These are phyloP conservation scores for Aureobasidium sp. DNA, from an alignment of 2,329 filamentous ascomycete species.

Conservation along the genomic window DNA sequence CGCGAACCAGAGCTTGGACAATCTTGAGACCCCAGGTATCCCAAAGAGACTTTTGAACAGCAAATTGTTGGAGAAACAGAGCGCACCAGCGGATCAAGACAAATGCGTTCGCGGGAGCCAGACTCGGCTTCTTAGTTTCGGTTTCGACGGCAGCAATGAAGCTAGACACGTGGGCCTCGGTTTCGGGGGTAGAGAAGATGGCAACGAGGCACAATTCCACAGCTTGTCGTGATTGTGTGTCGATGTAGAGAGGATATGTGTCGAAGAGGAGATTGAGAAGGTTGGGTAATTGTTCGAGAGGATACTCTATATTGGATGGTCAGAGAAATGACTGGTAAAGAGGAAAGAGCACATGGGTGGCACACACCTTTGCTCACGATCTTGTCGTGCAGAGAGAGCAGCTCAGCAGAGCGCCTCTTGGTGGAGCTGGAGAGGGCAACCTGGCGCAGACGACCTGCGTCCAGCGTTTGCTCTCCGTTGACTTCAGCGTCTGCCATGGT, in stretches of 20 bases:
- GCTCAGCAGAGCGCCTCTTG: conserved; percentile 39
- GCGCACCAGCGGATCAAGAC: conserved; percentile 88
- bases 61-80: conserved; percentile 65
- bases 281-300: conserved; percentile 21
- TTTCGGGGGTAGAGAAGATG: conserved; percentile 54
- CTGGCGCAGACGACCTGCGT: conserved; percentile 27
- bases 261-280: conserved; percentile 67
- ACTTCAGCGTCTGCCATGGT: conserved; percentile 16
- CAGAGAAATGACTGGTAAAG: neutral
- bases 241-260: conserved; percentile 80
- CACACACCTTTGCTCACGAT: conserved; percentile 40
- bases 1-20: conserved; percentile 61
- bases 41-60: conserved; percentile 53
- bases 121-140: conserved; percentile 68
- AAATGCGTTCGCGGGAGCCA: conserved; percentile 76
- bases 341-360: neutral
- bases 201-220: conserved; percentile 72
- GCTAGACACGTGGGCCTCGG: conserved; percentile 51
- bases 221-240: conserved; percentile 74
- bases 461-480: conserved; percentile 20
- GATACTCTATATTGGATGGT: conserved; percentile 9
- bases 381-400: conserved; percentile 38
- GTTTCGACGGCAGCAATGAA: conserved; percentile 61
- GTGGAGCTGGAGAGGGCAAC: conserved; percentile 42
- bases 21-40: conserved; percentile 58